phyloP scores from a whole-genome alignment of 768 basidiomycete species.

The Aureoboletus auriporus region DNA sequence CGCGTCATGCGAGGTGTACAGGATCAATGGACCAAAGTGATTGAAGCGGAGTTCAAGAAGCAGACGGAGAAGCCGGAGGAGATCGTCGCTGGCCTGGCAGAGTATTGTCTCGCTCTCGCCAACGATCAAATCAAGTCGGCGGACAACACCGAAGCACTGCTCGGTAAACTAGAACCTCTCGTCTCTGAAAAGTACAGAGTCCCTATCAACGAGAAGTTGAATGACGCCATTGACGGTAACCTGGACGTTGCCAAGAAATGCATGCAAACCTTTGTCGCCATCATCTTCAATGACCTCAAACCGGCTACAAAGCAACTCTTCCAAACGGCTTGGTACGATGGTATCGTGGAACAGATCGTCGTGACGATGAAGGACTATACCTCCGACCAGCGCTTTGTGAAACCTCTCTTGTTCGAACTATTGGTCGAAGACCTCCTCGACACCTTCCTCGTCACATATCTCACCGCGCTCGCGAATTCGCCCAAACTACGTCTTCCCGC shows the following conservation, averaged over 20 bases:
- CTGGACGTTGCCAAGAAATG: conserved; percentile 98
- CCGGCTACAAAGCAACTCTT: conserved; percentile 83
- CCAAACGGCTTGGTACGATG: conserved; percentile 86
- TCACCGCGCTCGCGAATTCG: conserved; percentile 80
- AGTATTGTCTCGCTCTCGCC: conserved; percentile 94
- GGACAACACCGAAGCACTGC: conserved; percentile 85
- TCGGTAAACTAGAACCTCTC: conserved; percentile 81
- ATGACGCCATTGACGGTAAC: conserved; percentile 97
- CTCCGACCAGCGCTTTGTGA: conserved; percentile 88
- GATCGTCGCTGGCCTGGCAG: conserved; percentile 81
- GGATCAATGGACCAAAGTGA: conserved; percentile 77
- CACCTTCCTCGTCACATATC: conserved; percentile 83
- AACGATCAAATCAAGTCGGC: conserved; percentile 98
- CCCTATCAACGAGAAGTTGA: conserved; percentile 80
- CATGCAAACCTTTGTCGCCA: conserved; percentile 88
- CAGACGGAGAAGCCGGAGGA: conserved; percentile 88
- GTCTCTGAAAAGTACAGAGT: conserved; percentile 90
- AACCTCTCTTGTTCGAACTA: conserved; percentile 85
- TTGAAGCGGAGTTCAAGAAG: conserved; percentile 85
- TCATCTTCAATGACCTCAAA: conserved; percentile 93
- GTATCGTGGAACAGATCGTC: conserved; percentile 80
- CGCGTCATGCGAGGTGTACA: conserved; percentile 89
- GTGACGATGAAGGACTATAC: conserved; percentile 97
- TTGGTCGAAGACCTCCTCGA: conserved; percentile 91
- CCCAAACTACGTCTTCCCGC: conserved; percentile 84